Evolutionary conservation across 1,284 basidiomycete genomes (phyloP), one percentile per base, ranked within the genome.

Genomic region (Ustanciosporium gigantosporum): DNA sequence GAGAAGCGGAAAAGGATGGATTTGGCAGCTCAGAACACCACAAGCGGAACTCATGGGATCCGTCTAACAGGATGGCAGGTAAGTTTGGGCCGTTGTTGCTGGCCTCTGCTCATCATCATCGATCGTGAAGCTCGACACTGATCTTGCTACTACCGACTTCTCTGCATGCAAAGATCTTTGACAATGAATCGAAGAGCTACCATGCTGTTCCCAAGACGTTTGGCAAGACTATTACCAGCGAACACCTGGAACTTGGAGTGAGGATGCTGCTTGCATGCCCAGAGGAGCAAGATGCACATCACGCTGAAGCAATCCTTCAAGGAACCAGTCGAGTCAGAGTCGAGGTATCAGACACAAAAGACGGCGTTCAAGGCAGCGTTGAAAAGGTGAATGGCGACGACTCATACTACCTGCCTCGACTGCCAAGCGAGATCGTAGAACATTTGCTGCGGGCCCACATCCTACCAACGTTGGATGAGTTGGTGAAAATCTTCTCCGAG

Each of bases 31-130:
- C 80, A 79, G 25, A 80, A 82, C 19, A 88, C 89, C 2, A 96
- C 93, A 0, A 87, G 85, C 3, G 77, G 82, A 1, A 82, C 86
- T 73, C 88, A 86, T 1, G 93, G 93, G 0, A 66, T 96, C 2
- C 80, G 91, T 20, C 76, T 95, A 32, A 95, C 91, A 1, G 93
- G 90, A 1, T 95, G 90, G 78, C 89, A 91, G 82, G 92, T 91
- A 49, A 51, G 84, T 76, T 6, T n/a, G n/a, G n/a, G n/a, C n/a
- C n/a, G n/a, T n/a, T n/a, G n/a, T n/a, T n/a, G n/a, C n/a, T n/a
- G n/a, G n/a, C 9, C 14, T 25, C 11, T n/a, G n/a, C n/a, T n/a
- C n/a, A n/a, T n/a, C n/a, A n/a, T n/a, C n/a, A n/a, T n/a, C n/a
- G n/a, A n/a, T n/a, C n/a, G n/a, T n/a, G n/a, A n/a, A n/a, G n/a